Conservation (phyloP, 2,329 filamentous ascomycete species). For the Cytospora piceicola region DNA sequence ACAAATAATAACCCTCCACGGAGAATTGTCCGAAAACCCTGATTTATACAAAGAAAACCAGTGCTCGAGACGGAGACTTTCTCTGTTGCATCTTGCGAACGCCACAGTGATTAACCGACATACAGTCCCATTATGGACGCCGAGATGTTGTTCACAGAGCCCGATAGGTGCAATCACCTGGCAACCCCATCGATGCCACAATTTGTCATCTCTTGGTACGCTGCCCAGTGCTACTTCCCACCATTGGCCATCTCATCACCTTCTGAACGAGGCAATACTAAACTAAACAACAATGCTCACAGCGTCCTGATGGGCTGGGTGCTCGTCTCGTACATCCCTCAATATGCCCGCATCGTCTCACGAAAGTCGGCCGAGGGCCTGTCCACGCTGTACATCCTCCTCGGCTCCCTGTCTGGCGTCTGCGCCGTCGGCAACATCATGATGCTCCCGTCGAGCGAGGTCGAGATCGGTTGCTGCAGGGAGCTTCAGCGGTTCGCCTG, state of each 20-base stretch:
- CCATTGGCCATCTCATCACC: not conserved
- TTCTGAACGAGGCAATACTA: not conserved
- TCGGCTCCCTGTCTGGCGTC: constrained; percentile 32
- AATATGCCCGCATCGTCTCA: constrained; percentile 37
- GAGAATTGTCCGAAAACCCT: not conserved
- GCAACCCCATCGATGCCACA: constrained; percentile 5
- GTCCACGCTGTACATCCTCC: constrained; percentile 41
- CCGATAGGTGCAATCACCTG: not conserved
- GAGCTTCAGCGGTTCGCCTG: constrained; percentile 32
- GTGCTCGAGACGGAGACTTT: not conserved
- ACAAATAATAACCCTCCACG: not conserved
- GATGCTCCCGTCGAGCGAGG: constrained; percentile 33
- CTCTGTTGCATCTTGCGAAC: no score
- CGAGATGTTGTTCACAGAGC: constrained; percentile 1
- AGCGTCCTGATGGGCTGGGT: constrained; percentile 13
- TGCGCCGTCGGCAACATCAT: constrained; percentile 43
- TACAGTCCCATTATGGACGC: not conserved
- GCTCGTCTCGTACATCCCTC: constrained; percentile 9
- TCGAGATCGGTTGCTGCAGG: constrained; percentile 33
- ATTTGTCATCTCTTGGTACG: constrained; percentile 4
- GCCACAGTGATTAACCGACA: no score
- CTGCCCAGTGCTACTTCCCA: not conserved
- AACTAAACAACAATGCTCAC: not conserved
- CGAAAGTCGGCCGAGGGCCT: constrained; percentile 52
- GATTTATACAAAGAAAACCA: not conserved